phyloP scores from a whole-genome alignment of 345 rosid species.

The Isatis tinctoria region DNA sequence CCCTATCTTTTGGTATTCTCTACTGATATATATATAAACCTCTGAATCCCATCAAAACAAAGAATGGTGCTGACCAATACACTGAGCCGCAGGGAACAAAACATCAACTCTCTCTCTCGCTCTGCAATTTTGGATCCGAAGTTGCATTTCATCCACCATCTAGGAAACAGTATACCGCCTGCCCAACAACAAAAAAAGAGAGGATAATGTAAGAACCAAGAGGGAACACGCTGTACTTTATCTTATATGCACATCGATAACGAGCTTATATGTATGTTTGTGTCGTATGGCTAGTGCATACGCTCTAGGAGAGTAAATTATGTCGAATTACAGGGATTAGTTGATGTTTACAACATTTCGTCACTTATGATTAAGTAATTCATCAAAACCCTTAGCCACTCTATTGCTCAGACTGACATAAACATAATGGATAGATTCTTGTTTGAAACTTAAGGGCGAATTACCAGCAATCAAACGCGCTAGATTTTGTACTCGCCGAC shows the following conservation, averaged over 20 bases:
- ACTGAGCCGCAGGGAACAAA: constrained; percentile 19
- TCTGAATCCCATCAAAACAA: constrained; percentile 19
- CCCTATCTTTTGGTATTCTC: constrained; percentile 18
- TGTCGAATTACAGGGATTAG: not conserved
- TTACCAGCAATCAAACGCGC: constrained; percentile 1
- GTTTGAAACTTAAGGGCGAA: not conserved
- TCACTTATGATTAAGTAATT: not conserved
- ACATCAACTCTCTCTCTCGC: constrained; percentile 7
- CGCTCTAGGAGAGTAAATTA: not conserved
- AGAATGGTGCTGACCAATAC: not conserved
- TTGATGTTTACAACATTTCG: not conserved
- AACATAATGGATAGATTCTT: not conserved
- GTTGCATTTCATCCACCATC: constrained; percentile 4
- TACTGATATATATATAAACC: constrained; percentile 14
- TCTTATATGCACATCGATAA: not conserved
- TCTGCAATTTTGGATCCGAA: not conserved
- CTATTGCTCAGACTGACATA: not conserved
- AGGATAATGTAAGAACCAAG: constrained; percentile 13
- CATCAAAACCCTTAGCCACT: not conserved
- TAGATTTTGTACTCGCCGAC: constrained; percentile 56
- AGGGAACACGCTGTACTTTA: not conserved
- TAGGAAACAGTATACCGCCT: constrained; percentile 2
- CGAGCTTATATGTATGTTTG: not conserved
- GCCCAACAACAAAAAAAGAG: constrained; percentile 10
- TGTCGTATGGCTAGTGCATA: not conserved